Percentiles rank a stretch among this genome's conserved stretches.
phyloP scores from a whole-genome alignment of 1,139 yeast genomes.

The Pichia sp. region DNA sequence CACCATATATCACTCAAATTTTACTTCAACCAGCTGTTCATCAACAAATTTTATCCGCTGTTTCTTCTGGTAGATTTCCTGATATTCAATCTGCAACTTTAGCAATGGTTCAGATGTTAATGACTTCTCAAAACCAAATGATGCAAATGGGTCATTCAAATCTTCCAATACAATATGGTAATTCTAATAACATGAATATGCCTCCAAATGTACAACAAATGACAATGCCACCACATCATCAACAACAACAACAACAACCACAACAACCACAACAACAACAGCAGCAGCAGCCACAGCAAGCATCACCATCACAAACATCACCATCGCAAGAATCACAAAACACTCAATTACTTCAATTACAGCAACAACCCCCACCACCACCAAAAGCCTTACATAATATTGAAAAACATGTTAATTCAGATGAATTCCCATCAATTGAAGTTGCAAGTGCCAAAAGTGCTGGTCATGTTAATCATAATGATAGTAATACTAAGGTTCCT shows the following conservation, averaged over 20 bases:
- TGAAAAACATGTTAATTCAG: constrained; percentile 9
- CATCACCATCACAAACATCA: constrained; percentile 1
- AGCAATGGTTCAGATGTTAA: constrained; percentile 27
- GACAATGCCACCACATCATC: constrained; percentile 28
- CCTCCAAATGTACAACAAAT: constrained; percentile 20
- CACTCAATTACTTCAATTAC: neutral
- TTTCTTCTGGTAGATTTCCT: constrained; percentile 28
- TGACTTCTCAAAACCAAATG: constrained; percentile 22
- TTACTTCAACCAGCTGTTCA: constrained; percentile 27
- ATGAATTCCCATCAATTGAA: constrained; percentile 17
- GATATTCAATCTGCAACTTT: constrained; percentile 27
- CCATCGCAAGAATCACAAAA: constrained; percentile 6
- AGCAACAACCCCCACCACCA: constrained; percentile 3
- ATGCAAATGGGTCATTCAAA: constrained; percentile 8
- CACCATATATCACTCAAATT: constrained; percentile 25
- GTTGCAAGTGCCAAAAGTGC: constrained; percentile 14
- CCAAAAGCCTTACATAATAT: constrained; percentile 2
- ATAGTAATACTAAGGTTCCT: neutral
- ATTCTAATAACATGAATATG: constrained; percentile 13
- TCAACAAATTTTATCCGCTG: constrained; percentile 27
- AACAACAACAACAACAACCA: constrained; percentile 22
- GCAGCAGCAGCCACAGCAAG: constrained; percentile 18
- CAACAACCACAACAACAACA: constrained; percentile 29
- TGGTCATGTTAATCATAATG: constrained; percentile 18
- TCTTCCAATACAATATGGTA: constrained; percentile 17